These are phyloP conservation scores for Leccinum uliginosum DNA, from an alignment of 768 basidiomycete species.

Conservation along the genomic window DNA sequence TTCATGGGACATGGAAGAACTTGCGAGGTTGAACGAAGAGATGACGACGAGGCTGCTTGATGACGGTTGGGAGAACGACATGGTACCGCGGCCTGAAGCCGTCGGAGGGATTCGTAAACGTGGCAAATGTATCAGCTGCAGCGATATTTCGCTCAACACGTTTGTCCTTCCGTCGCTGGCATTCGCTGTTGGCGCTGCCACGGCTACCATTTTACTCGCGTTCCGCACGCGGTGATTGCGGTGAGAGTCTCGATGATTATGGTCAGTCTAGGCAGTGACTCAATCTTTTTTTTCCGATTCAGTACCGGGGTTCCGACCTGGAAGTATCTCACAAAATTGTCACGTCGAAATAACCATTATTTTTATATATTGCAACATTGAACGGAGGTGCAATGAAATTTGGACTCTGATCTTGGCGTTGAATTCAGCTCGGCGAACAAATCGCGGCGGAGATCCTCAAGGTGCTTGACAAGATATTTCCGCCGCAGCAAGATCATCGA, in stretches of 20 bases:
- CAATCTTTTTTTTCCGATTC: neutral
- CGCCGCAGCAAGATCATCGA: neutral
- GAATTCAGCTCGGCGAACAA: neutral
- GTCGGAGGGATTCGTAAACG: slow-evolving; percentile 31
- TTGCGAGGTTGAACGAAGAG: slow-evolving; percentile 63
- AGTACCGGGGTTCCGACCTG: neutral
- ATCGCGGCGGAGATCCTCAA: neutral
- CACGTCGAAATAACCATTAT: neutral
- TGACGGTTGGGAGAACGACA: slow-evolving; percentile 78
- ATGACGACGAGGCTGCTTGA: slow-evolving; percentile 66
- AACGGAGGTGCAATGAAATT: neutral
- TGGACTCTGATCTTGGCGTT: neutral
- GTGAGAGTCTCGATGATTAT: neutral
- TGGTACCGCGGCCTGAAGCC: slow-evolving; percentile 42
- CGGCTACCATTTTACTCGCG: slow-evolving; percentile 30
- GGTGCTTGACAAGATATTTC: neutral
- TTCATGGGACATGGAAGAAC: slow-evolving; percentile 78
- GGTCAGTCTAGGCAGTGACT: neutral
- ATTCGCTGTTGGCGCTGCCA: slow-evolving; percentile 42
- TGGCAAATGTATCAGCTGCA: neutral
- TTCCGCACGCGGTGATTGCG: slow-evolving; percentile 29
- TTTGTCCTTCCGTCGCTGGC: slow-evolving; percentile 32
- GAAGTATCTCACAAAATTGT: neutral
- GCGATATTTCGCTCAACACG: slow-evolving; percentile 7
- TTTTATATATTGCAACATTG: neutral